A percentile compares a stretch with the other conserved stretches of the same genome.
These are phyloP conservation scores for Exophiala sp. DNA, from an alignment of 2,329 filamentous ascomycete genomes.

Conservation along the genomic window DNA sequence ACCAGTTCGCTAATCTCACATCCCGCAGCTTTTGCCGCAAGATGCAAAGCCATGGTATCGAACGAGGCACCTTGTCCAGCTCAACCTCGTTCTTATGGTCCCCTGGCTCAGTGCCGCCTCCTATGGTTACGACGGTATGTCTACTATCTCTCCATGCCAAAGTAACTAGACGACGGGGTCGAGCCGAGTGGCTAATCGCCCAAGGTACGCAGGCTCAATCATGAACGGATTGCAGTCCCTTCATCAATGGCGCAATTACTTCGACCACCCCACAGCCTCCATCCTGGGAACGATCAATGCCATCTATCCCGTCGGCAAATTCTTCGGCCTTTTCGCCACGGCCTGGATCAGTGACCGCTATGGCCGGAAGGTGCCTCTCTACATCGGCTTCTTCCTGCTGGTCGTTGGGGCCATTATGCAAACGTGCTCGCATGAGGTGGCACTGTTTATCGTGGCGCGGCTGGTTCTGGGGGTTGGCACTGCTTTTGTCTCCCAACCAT, in stretches of 20 bases:
- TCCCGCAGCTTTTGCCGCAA: slow-evolving; percentile 40
- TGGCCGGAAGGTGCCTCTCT: slow-evolving; percentile 13
- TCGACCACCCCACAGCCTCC: slow-evolving; percentile 13
- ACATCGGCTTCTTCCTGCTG: slow-evolving; percentile 8
- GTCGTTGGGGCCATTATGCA: slow-evolving; percentile 15
- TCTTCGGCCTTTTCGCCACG: slow-evolving; percentile 9
- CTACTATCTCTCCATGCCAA: too few relatives aligned
- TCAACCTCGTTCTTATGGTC: slow-evolving; percentile 43
- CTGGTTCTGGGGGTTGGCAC: slow-evolving; percentile 32
- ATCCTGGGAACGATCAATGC: slow-evolving; percentile 17
- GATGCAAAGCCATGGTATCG: slow-evolving; percentile 41
- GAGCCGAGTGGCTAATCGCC: neutral
- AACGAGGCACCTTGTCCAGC: slow-evolving; percentile 39
- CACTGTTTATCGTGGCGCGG: slow-evolving; percentile 31
- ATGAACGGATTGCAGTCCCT: slow-evolving; percentile 45
- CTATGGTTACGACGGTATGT: slow-evolving; percentile 39
- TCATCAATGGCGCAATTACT: slow-evolving; percentile 38
- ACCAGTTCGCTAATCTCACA: too few relatives aligned
- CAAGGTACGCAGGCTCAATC: slow-evolving; percentile 33
- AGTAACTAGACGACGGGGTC: too few relatives aligned
- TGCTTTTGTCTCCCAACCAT: slow-evolving; percentile 30
- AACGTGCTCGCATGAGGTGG: slow-evolving; percentile 31
- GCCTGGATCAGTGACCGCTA: slow-evolving; percentile 10
- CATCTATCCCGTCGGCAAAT: slow-evolving; percentile 11
- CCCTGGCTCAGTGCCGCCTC: slow-evolving; percentile 42